phyloP scores from a whole-genome alignment of 768 basidiomycete genomes.

The Suillus placidus region DNA sequence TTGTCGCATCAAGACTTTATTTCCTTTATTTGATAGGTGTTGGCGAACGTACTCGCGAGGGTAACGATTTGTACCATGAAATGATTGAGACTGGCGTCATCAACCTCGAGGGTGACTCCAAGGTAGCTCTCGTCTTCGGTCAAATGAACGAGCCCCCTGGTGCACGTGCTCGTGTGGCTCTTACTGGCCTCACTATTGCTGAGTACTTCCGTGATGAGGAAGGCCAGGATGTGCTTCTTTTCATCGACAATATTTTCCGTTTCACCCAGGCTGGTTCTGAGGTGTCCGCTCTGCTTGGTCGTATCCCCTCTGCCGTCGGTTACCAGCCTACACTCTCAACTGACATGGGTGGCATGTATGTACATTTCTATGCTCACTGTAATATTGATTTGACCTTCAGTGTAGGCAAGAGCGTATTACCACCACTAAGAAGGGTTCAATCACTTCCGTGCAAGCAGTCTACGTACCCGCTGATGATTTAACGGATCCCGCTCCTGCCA shows the following conservation, averaged over 20 bases:
- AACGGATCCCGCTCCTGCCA: conserved; percentile 99
- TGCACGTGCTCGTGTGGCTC: conserved; percentile 99
- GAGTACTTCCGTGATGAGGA: conserved; percentile 99
- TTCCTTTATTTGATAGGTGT: conserved; percentile 64
- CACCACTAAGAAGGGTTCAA: conserved; percentile 99
- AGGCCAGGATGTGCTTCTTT: conserved; percentile 99
- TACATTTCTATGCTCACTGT: conserved; percentile 17
- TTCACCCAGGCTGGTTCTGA: conserved; percentile 99
- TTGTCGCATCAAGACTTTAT: conserved; percentile 9
- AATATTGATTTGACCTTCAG: conserved; percentile 12
- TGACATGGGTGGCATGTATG: conserved; percentile 99
- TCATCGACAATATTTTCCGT: conserved; percentile 99
- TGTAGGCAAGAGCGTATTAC: conserved; percentile 98
- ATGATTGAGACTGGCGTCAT: conserved; percentile 99
- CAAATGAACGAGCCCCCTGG: conserved; percentile 99
- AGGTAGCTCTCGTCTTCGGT: conserved; percentile 99
- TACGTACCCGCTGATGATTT: conserved; percentile 99
- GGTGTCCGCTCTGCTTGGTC: conserved; percentile 98
- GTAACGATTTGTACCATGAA: conserved; percentile 98
- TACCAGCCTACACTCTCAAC: conserved; percentile 99
- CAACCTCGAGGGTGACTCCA: conserved; percentile 99
- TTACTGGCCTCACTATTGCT: conserved; percentile 98
- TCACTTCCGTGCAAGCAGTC: conserved; percentile 99
- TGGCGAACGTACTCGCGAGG: conserved; percentile 99
- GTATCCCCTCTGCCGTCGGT: conserved; percentile 99